Evolutionary conservation across 2,329 filamentous ascomycete species (phyloP).

Genomic region (Biscogniauxia sp.): DNA sequence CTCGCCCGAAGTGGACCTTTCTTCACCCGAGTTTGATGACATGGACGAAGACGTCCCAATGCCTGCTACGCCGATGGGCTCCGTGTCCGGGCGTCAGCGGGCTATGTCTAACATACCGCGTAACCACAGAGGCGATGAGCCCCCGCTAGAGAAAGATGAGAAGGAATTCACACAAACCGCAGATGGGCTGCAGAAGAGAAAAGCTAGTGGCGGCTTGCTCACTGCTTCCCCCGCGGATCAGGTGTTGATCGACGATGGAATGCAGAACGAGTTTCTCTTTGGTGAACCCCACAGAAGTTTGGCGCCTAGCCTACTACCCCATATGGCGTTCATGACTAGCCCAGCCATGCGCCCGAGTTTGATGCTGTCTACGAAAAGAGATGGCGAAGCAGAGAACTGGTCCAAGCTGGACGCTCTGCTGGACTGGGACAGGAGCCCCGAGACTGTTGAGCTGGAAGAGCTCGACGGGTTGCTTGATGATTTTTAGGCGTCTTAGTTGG

Average conservation of each 20-base stretch:
- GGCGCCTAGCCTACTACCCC: slow-evolving; percentile 32
- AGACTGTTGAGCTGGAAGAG: slow-evolving; percentile 89
- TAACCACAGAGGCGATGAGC: slow-evolving; percentile 73
- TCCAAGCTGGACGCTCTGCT: slow-evolving; percentile 43
- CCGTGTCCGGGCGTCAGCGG: slow-evolving; percentile 40
- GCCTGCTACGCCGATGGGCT: slow-evolving; percentile 62
- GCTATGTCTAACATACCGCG: slow-evolving; percentile 45
- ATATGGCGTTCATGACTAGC: slow-evolving; percentile 50
- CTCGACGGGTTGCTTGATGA: slow-evolving; percentile 82
- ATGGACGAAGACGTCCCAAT: slow-evolving; percentile 57
- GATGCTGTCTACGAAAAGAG: slow-evolving; percentile 43
- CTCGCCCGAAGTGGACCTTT: slow-evolving; percentile 90
- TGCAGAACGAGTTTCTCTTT: slow-evolving; percentile 53
- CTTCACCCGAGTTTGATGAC: slow-evolving; percentile 81
- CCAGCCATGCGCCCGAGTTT: slow-evolving; percentile 52
- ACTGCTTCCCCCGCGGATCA: slow-evolving; percentile 35
- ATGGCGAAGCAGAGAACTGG: slow-evolving; percentile 42
- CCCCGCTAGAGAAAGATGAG: slow-evolving; percentile 90
- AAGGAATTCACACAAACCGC: slow-evolving; percentile 96
- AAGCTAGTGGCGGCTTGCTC: slow-evolving; percentile 49
- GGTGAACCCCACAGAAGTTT: slow-evolving; percentile 39
- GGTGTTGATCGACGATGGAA: slow-evolving; percentile 40
- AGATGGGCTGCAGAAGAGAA: slow-evolving; percentile 71
- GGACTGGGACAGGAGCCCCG: slow-evolving; percentile 71
- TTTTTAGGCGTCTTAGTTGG: slow-evolving; percentile 48